A percentile compares a stretch with the other conserved stretches of the same genome.
Conservation (phyloP, 2,329 filamentous ascomycete genomes). For the Cercospora sp. region DNA sequence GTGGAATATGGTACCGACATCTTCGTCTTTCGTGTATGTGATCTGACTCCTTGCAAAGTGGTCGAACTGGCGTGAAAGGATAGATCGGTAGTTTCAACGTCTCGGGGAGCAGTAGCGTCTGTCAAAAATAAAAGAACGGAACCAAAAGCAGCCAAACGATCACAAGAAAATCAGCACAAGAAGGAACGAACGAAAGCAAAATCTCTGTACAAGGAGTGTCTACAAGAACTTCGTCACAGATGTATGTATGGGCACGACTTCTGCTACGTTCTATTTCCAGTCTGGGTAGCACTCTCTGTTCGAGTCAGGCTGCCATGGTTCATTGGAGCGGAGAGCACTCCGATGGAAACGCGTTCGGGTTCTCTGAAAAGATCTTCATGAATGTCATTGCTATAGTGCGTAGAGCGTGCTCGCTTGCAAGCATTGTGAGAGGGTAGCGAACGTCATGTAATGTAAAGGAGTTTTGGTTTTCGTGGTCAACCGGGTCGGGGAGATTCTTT, state of each 20-base stretch:
- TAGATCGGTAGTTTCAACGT: neutral
- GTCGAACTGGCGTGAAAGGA: neutral
- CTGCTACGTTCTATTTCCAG: neutral
- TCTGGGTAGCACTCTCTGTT: neutral
- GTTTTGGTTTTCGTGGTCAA: neutral
- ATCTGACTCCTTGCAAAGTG: neutral
- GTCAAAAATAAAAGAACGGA: neutral
- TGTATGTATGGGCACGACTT: neutral
- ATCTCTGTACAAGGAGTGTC: neutral
- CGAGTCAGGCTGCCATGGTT: neutral
- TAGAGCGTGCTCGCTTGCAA: neutral
- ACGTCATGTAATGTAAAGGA: neutral
- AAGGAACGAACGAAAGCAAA: neutral
- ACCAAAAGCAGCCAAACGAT: neutral
- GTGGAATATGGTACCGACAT: constrained; percentile 15
- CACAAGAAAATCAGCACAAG: neutral
- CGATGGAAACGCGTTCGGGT: neutral
- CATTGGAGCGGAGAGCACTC: neutral
- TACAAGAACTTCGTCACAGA: neutral
- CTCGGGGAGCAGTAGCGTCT: neutral
- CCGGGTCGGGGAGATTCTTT: neutral
- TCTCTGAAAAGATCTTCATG: neutral
- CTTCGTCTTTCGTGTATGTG: neutral
- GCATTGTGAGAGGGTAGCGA: neutral
- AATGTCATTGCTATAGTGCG: neutral